Evolutionary conservation across 2,329 filamentous ascomycete genomes (phyloP).

Genomic region (Ceratocystis smalleyi): DNA sequence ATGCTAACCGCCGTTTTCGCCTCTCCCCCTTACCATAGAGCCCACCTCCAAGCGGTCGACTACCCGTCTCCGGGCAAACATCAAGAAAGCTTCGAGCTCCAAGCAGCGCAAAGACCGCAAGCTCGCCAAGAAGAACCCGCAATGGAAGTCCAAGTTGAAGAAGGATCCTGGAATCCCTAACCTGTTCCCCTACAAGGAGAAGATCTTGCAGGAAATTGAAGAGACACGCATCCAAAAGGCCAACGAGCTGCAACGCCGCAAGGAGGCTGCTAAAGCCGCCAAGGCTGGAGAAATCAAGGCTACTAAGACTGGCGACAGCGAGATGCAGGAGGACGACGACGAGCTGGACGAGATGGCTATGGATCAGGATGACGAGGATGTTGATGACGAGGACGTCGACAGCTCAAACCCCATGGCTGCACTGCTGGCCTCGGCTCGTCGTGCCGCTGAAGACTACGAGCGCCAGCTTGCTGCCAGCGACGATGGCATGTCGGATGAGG

Average conservation of each 20-base stretch:
- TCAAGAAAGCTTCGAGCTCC: conserved; percentile 75
- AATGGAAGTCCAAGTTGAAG: conserved; percentile 91
- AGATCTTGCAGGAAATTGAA: conserved; percentile 85
- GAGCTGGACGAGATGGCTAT: conserved; percentile 35
- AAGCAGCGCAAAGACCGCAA: conserved; percentile 88
- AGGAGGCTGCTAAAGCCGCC: conserved; percentile 55
- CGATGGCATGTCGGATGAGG: conserved; percentile 39
- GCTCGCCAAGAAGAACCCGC: conserved; percentile 84
- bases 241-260: conserved; percentile 57
- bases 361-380: conserved; percentile 38
- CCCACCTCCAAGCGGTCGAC: conserved; percentile 87
- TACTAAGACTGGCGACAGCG: conserved; percentile 45
- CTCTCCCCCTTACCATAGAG: conserved; percentile 37
- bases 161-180: conserved; percentile 98
- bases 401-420: conserved; percentile 79
- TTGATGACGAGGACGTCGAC: conserved; percentile 45
- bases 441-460: conserved; percentile 62
- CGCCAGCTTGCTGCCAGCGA: conserved; percentile 45
- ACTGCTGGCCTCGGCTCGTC: conserved; percentile 68
- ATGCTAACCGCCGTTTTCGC: background rate
- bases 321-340: conserved; percentile 32
- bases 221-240: conserved; percentile 66
- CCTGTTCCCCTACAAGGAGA: conserved; percentile 94
- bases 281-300: conserved; percentile 36
- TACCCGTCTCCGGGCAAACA: conserved; percentile 84